Percentiles rank a stretch among this genome's conserved stretches.
phyloP scores from a whole-genome alignment of 495 filamentous ascomycete species.

The Trichoderma gamsii region DNA sequence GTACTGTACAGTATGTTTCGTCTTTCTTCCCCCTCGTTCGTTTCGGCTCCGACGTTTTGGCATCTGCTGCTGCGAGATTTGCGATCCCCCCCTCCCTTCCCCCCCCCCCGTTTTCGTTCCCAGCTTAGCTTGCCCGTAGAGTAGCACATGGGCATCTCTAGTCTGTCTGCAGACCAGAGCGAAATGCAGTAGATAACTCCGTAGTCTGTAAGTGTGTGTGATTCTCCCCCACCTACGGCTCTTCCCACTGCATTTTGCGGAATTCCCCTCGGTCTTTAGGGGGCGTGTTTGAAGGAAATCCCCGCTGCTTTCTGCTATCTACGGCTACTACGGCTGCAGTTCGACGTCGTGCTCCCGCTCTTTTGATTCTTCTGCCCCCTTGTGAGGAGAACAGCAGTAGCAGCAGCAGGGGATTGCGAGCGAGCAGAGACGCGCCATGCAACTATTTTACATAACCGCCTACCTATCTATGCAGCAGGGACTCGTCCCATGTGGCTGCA shows the following conservation, averaged over 20 bases:
- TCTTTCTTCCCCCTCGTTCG: not conserved
- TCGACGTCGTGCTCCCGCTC: not conserved
- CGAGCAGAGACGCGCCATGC: not conserved
- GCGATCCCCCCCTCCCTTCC: not conserved
- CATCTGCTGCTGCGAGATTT: not conserved
- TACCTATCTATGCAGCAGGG: not conserved
- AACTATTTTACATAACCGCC: constrained; percentile 6
- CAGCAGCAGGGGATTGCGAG: not conserved
- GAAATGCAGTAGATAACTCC: too few species aligned
- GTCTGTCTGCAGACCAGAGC: not conserved
- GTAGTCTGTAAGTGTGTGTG: not conserved
- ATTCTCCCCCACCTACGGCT: not conserved
- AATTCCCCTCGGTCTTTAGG: not conserved
- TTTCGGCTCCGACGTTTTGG: not conserved
- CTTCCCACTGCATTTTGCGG: not conserved
- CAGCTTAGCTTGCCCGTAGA: not conserved
- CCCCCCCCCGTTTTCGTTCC: too few species aligned
- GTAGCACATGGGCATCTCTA: not conserved
- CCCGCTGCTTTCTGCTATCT: not conserved
- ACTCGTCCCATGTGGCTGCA: not conserved
- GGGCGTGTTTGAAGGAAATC: not conserved
- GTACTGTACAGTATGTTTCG: not conserved
- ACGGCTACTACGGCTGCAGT: too few species aligned
- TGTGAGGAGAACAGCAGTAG: not conserved
- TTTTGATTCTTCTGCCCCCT: not conserved